Percentiles rank a stretch among this genome's conserved stretches.
Evolutionary conservation across 306 rosid species (phyloP).

Genomic region (Citrullus amarus): DNA sequence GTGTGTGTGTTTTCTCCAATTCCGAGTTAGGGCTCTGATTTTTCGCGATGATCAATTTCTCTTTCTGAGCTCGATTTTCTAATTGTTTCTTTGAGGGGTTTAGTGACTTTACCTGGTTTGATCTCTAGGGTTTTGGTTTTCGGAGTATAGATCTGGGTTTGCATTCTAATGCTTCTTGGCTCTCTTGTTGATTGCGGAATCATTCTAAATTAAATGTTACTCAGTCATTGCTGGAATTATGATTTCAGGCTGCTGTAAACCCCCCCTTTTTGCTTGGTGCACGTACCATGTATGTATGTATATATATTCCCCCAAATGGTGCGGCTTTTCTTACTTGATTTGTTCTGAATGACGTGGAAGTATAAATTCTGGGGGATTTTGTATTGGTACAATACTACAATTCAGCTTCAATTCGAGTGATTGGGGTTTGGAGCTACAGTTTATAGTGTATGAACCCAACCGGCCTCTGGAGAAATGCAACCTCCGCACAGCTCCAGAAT

Average conservation of each 20-base stretch:
- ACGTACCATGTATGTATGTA: not conserved
- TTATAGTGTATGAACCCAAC: conserved; percentile 51
- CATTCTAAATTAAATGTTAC: conserved; percentile 21
- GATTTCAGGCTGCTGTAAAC: conserved; percentile 12
- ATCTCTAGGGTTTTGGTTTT: conserved; percentile 81
- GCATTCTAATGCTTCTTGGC: conserved; percentile 35
- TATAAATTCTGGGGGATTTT: conserved; percentile 36
- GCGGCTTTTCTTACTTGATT: conserved; percentile 18
- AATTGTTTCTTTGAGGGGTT: conserved; percentile 21
- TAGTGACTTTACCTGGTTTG: conserved; percentile 28
- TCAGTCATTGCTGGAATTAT: conserved; percentile 27
- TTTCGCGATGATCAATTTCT: conserved; percentile 14
- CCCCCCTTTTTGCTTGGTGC: not conserved
- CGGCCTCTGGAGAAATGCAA: conserved; percentile 78
- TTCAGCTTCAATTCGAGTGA: conserved; percentile 32
- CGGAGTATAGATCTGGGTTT: conserved; percentile 51
- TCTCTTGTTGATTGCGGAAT: conserved; percentile 30
- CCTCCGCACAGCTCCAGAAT: conserved; percentile 83
- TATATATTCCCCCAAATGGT: not conserved
- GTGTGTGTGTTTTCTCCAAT: conserved; percentile 12
- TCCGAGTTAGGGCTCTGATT: conserved; percentile 52
- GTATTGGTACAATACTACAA: conserved; percentile 30
- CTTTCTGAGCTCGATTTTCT: conserved; percentile 21
- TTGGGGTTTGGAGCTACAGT: conserved; percentile 32
- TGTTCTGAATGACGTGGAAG: conserved; percentile 32